Conservation (phyloP, 2,329 filamentous ascomycete genomes). For the Coleophoma crateriformis region DNA sequence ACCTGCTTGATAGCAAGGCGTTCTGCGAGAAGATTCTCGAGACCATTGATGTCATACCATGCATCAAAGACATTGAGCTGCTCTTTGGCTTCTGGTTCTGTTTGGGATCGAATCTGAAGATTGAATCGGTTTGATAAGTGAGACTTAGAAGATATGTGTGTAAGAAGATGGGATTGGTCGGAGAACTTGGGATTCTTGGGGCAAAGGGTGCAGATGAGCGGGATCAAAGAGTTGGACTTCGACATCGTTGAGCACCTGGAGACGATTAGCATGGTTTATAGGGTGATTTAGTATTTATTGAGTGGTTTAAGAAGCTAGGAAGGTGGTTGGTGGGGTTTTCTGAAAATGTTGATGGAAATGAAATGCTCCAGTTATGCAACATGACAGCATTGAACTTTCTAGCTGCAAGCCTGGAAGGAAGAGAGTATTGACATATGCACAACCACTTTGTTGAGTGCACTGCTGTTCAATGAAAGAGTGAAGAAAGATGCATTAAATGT, state of each 20-base stretch:
- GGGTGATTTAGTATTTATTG: not conserved
- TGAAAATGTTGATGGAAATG: too few species aligned
- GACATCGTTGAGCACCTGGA: slow-evolving; percentile 12
- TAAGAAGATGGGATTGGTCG: slow-evolving; percentile 86
- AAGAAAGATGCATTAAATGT: not conserved
- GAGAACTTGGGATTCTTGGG: slow-evolving; percentile 76
- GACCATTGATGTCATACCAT: slow-evolving; percentile 70
- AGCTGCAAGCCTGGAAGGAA: too few species aligned
- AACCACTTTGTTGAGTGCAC: too few species aligned
- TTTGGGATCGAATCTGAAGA: slow-evolving; percentile 64
- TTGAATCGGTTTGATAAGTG: slow-evolving; percentile 83
- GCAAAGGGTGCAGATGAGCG: slow-evolving; percentile 78
- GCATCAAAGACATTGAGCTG: slow-evolving; percentile 63
- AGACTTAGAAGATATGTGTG: slow-evolving; percentile 88
- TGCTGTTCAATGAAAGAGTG: too few species aligned
- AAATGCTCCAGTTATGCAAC: too few species aligned
- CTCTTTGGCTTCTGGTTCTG: slow-evolving; percentile 58
- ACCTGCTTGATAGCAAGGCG: slow-evolving; percentile 72
- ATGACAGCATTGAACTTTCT: too few species aligned
- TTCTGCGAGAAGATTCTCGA: slow-evolving; percentile 70
- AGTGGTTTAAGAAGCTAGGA: too few species aligned
- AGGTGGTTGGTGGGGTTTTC: too few species aligned
- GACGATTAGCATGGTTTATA: not conserved
- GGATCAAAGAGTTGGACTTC: slow-evolving; percentile 36
- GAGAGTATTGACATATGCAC: too few species aligned